Percentiles rank a stretch among this genome's conserved stretches.
Evolutionary conservation across 2,329 filamentous ascomycete species (phyloP).

Genomic region (Drechslerella dactyloides): DNA sequence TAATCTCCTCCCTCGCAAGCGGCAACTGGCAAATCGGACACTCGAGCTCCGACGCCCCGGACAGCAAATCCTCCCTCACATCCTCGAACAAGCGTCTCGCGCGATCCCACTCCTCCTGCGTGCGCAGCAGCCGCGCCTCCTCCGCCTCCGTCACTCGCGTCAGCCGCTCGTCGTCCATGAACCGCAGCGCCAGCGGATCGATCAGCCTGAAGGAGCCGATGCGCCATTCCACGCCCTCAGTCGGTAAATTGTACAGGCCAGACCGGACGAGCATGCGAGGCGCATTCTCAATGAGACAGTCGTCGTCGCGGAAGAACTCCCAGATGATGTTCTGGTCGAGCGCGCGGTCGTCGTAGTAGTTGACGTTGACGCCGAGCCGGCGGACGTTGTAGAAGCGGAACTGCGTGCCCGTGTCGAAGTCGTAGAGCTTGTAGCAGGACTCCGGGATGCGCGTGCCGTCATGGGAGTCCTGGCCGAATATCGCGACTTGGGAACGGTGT

Average conservation of each 20-base stretch:
- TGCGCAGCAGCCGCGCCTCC: slow-evolving; percentile 6
- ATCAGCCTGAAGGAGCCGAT: slow-evolving; percentile 24
- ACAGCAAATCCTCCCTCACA: slow-evolving; percentile 1
- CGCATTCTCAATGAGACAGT: slow-evolving; percentile 22
- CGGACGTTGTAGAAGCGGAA: slow-evolving; percentile 16
- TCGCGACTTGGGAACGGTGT: slow-evolving; percentile 9
- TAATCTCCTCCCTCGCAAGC: background rate
- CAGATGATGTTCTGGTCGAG: slow-evolving; percentile 9
- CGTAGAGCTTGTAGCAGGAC: slow-evolving; percentile 18
- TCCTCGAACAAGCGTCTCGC: slow-evolving; percentile 4
- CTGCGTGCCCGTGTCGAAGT: background rate
- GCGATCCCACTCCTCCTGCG: slow-evolving; percentile 9
- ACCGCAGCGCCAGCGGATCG: slow-evolving; percentile 22
- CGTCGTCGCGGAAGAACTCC: slow-evolving; percentile 36
- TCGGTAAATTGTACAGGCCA: slow-evolving; percentile 14
- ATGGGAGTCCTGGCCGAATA: slow-evolving; percentile 16
- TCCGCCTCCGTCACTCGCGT: slow-evolving; percentile 19
- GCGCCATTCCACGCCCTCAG: slow-evolving; percentile 3
- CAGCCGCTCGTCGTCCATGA: slow-evolving; percentile 1
- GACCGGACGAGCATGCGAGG: slow-evolving; percentile 14
- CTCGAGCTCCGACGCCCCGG: slow-evolving; percentile 1
- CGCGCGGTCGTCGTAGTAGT: slow-evolving; percentile 7
- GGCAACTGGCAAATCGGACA: slow-evolving; percentile 24
- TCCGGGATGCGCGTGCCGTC: slow-evolving; percentile 15
- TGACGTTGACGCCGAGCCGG: slow-evolving; percentile 13